Evolutionary conservation across 2,329 filamentous ascomycete species (phyloP), one percentile per base, ranked within the genome.

Genomic region (Fusarium aywerte): DNA sequence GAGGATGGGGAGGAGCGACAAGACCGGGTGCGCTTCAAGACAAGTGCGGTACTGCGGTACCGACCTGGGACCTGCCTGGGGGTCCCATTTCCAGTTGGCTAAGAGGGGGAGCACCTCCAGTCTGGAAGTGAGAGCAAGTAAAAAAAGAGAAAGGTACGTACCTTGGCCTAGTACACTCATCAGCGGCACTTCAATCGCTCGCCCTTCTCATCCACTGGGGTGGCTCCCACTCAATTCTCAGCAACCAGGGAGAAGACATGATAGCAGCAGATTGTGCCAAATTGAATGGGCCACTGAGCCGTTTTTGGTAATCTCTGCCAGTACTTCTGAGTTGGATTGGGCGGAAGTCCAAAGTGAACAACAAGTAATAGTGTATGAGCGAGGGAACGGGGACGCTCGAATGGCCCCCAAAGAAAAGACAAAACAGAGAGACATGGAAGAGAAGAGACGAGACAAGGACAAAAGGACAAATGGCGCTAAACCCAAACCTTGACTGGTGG

Each of bases 1-100:
- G 75, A 77, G 70, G 73, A 76, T 72, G 74, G 75, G 76, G 76
- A 79, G 73, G 76, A 77, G 76, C 76, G 76, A 78, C 75, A 73
- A 74, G 72, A 66, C 68, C 65, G 73, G 75, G 72, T 71, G 73
- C 74, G 69, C 74, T 69, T 45, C 67, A 67, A 70, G 70, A 74
- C 67, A 69, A 70, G 71, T 72, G 71, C 58, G 73, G 73, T 73
- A 70, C 73, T 60, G 31, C 64, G 70, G 71, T 73, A 69, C 72
- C 60, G 57, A 66, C 73, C 62, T 74, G 68, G 62, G 68, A 59
- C 58, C 68, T 69, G 63, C 68, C 64, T 70, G 62, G 68, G 67
- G 70, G 55, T 63, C 59, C 65, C 65, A 67, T 67, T 67, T 68
- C 65, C 65, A 69, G 66, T 70, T 72, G 70, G 70, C 64, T 68